Evolutionary conservation across 1,139 yeast species (phyloP), one percentile per base, ranked within the genome.

Genomic region (Diutina neorugosa): DNA sequence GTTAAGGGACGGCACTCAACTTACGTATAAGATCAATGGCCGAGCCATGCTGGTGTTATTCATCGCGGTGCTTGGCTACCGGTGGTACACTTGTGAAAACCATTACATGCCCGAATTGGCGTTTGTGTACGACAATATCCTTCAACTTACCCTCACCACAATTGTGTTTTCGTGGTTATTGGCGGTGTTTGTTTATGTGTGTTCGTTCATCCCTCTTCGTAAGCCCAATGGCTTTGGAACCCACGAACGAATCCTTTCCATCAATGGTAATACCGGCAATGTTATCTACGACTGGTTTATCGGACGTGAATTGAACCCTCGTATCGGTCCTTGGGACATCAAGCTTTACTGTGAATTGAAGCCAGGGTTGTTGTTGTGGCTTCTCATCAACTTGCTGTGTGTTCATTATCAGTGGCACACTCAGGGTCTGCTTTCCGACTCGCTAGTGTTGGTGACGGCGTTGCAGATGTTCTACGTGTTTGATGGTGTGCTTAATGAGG

Each of bases 221-320:
- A 67, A 59, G 27, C 66, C 69, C 21, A 84, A 85, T 64, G 86
- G 82, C 14, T 57, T 60, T 6, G 79, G 77, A 18, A 82, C 81
- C 4, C 72, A 71, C 18, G 94, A 87, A 62, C 76, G 87, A 56
- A 80, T 91, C 48, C 73, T 93, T 55, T 93, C 97, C 0, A 69
- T 78, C 47, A 94, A 94, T 51, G 98, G 98, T 3, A 93, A 93
- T 68, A 76, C 96, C 0, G 88, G 89, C 0, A 82, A 80, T 59
- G 59, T 69, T 1, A 62, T 91, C 31, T 93, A 87, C 65, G 97
- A 93, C 67, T 93, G 97, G 96, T 94, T 89, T 64, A 90, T 93
- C 65, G 99, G 99, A 31, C 80, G 98, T 54, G 98, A 93, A 66
- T 74, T 94, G 63, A 94, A 94, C 64, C 98, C 98, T 37, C 76